phyloP scores from a whole-genome alignment of 2,329 filamentous ascomycete species.

The Aspergillus sojae region DNA sequence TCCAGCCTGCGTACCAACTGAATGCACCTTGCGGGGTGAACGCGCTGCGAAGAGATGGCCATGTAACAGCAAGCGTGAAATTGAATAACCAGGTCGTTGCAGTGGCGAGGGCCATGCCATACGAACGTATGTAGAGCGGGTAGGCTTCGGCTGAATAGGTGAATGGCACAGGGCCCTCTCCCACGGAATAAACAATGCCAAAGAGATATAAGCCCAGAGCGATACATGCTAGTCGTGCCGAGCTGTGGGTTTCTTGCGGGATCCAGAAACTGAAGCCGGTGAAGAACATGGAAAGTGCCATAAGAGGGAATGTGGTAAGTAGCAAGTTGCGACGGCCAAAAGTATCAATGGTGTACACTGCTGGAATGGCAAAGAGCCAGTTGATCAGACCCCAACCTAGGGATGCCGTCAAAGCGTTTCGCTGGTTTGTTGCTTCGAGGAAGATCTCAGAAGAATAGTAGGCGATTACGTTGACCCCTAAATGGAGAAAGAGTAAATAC shows the following conservation, averaged over 20 bases:
- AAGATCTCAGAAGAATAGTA: slow-evolving; percentile 63
- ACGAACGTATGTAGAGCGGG: slow-evolving; percentile 63
- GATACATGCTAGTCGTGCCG: slow-evolving; percentile 44
- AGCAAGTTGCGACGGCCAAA: slow-evolving; percentile 68
- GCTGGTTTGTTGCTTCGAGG: slow-evolving; percentile 43
- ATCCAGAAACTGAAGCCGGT: slow-evolving; percentile 59
- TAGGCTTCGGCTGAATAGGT: slow-evolving; percentile 70
- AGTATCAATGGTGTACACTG: slow-evolving; percentile 68
- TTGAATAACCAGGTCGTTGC: slow-evolving; percentile 65
- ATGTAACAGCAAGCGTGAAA: slow-evolving; percentile 55
- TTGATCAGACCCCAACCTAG: slow-evolving; percentile 66
- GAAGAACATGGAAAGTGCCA: slow-evolving; percentile 57
- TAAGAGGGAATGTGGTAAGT: slow-evolving; percentile 66
- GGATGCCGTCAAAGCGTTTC: slow-evolving; percentile 58
- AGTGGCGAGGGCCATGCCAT: slow-evolving; percentile 66
- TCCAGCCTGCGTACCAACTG: slow-evolving; percentile 52
- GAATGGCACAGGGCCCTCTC: slow-evolving; percentile 67
- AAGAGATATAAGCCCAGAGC: slow-evolving; percentile 49
- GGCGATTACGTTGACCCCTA: slow-evolving; percentile 53
- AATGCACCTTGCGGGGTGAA: slow-evolving; percentile 58
- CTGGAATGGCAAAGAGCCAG: slow-evolving; percentile 65
- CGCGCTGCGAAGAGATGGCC: slow-evolving; percentile 52
- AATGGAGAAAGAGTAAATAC: not conserved
- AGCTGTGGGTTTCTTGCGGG: slow-evolving; percentile 36
- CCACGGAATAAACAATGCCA: slow-evolving; percentile 54